These are phyloP conservation scores for Aspergillus glaucus DNA, from an alignment of 2,329 filamentous ascomycete genomes.

Conservation along the genomic window DNA sequence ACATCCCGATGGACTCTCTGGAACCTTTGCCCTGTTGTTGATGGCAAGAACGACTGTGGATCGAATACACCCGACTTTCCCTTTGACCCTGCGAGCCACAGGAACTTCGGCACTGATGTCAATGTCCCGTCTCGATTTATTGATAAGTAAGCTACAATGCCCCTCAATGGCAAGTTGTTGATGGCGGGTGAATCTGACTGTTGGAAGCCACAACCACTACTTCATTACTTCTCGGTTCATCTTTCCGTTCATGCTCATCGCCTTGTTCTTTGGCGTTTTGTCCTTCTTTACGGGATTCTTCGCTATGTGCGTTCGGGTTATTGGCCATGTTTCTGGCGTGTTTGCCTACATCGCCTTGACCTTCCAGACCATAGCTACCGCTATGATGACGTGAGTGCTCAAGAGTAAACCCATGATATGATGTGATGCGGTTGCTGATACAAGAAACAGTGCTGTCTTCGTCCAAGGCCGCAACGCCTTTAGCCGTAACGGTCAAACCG, in stretches of 20 bases:
- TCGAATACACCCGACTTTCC: conserved; percentile 56
- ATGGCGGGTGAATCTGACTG: not conserved
- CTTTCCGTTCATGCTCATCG: conserved; percentile 85
- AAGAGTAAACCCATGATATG: not conserved
- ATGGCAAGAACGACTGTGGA: conserved; percentile 59
- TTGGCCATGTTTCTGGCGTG: conserved; percentile 46
- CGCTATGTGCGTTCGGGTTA: conserved; percentile 48
- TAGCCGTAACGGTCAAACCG: conserved; percentile 41
- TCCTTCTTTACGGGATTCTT: conserved; percentile 43
- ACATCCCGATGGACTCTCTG: conserved; percentile 86
- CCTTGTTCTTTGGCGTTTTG: conserved; percentile 63
- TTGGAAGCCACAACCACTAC: conserved; percentile 53
- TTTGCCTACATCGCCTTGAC: conserved; percentile 49
- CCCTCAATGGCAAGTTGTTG: conserved; percentile 6
- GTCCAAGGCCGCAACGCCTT: conserved; percentile 54
- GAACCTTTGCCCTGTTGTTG: conserved; percentile 63
- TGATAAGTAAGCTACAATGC: conserved; percentile 34
- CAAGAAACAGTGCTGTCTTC: conserved; percentile 48
- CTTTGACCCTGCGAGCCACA: conserved; percentile 52
- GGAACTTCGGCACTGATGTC: conserved; percentile 54
- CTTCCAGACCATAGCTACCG: conserved; percentile 53
- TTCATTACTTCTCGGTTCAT: conserved; percentile 87
- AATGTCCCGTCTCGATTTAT: conserved; percentile 52
- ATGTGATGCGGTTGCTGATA: not conserved
- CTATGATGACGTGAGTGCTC: conserved; percentile 57